Evolutionary conservation across 169 alveolate species (phyloP), one percentile per base, ranked within the genome.

Genomic region (Cryptosporidium ryanae): DNA sequence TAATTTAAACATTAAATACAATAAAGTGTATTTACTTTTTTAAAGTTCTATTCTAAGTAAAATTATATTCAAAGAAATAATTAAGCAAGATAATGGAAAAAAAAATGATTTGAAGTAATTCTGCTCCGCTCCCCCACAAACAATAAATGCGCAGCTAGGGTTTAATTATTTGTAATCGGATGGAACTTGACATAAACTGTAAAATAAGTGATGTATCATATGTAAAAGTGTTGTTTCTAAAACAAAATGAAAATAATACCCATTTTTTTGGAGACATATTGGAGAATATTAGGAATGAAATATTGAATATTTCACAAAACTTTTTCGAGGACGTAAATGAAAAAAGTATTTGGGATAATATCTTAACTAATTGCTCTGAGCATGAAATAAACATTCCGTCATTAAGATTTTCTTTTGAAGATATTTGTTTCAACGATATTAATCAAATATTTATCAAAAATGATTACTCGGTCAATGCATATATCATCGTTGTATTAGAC

Each of bases 221-320:
- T 2, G 32, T 68, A 27, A 68, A 68, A 52, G 83, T 68, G 10
- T 1, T 68, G 31, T 68, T 68, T 68, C 43, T 68, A n/a, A 68
- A 27, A 21, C 21, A 57, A 4, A 29, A 50, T 23, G 52, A 3
- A 1, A 27, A 64, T 1, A 23, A 32, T 54, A 13, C 23, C 0
- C 3, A 29, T 32, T 17, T 68, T 12, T 27, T 68, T 49, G 32
- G 55, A 17, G 32, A 25, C 15, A n/a, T n/a, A 17, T 52, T 21
- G 5, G 63, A 21, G 2, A 52, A 4, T 52, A 17, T 52, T 52
- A 21, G 27, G 27, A 12, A 17, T 52, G 63, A 52, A 52, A 52
- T 52, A n/a, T n/a, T n/a, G 13, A 52, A 12, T 12, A 4, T 52
- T 52, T n/a, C 21, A 52, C 3, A 52, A 52, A 52, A 12, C 63